Conservation (phyloP, 2,329 filamentous ascomycete genomes). For the Trichoderma asperellum region DNA sequence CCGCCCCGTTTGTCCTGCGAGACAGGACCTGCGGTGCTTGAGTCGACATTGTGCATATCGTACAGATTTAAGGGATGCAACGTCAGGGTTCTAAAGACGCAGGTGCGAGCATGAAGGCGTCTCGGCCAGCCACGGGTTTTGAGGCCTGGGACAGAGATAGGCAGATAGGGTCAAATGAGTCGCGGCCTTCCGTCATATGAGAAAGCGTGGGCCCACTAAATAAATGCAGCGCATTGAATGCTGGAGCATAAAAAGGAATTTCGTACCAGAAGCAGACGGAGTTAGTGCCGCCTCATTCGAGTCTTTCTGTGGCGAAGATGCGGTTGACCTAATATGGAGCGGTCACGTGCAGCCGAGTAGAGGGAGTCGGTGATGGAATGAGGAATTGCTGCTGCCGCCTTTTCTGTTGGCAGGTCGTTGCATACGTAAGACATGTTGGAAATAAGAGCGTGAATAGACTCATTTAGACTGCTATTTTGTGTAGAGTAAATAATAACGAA, state of each 20-base stretch:
- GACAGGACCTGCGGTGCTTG: conserved; percentile 43
- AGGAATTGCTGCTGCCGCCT: not conserved
- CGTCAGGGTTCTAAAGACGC: not conserved
- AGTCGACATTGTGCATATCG: conserved; percentile 46
- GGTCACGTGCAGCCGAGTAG: conserved; percentile 6
- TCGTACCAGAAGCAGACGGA: not conserved
- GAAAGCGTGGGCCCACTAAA: conserved; percentile 18
- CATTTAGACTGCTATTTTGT: not conserved
- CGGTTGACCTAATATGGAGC: conserved; percentile 2
- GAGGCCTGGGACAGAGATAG: not conserved
- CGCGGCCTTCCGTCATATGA: conserved; percentile 26
- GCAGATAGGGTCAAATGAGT: conserved; percentile 7
- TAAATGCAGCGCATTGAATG: not conserved
- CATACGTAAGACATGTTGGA: no score
- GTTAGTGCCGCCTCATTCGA: conserved; percentile 13
- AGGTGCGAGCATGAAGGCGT: conserved; percentile 10
- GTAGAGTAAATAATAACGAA: not conserved
- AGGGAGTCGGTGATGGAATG: not conserved
- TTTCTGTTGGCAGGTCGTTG: not conserved
- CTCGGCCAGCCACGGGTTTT: not conserved
- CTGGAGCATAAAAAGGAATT: not conserved
- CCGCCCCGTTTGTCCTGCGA: conserved; percentile 43
- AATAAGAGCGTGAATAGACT: not conserved
- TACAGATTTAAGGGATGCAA: not conserved
- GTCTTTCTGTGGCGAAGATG: conserved; percentile 5